Conservation (phyloP, 306 rosid genomes). For the Dicorynia guianensis region DNA sequence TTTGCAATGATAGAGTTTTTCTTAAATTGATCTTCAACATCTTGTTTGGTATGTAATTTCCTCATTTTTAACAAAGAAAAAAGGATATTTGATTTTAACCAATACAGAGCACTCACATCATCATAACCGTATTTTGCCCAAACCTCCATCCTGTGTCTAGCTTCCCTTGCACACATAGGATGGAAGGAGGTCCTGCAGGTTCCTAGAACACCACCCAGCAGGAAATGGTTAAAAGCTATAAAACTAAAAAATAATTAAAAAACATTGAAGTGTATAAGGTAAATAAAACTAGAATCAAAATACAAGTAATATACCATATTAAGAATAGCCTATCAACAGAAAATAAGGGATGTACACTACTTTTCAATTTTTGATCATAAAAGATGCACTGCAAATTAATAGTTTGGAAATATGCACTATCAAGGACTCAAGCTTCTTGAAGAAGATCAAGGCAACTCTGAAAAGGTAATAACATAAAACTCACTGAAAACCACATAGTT, state of each 20-base stretch:
- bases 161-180: slow-evolving; percentile 96
- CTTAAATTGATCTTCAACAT: slow-evolving; percentile 22
- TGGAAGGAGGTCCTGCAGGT: slow-evolving; percentile 90
- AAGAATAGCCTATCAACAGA: slow-evolving; percentile 24
- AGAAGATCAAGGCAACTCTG: no score
- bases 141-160: slow-evolving; percentile 86
- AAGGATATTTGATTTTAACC: slow-evolving; percentile 6
- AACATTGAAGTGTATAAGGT: slow-evolving; percentile 1
- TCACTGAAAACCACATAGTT: background rate
- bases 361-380: no score
- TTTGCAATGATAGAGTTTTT: slow-evolving; percentile 1
- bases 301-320: slow-evolving; percentile 1
- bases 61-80: background rate
- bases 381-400: slow-evolving; percentile 10
- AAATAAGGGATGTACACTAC: slow-evolving; percentile 2
- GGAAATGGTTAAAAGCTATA: slow-evolving; percentile 31
- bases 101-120: slow-evolving; percentile 63
- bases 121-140: slow-evolving; percentile 85
- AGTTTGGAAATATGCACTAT: background rate
- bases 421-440: background rate
- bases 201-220: slow-evolving; percentile 58
- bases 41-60: background rate
- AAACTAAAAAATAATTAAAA: slow-evolving; percentile 41
- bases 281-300: slow-evolving; percentile 27
- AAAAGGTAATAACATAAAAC: background rate